Percentiles rank a stretch among this genome's conserved stretches.
phyloP scores from a whole-genome alignment of 75 land plant genomes.

The Selaginella moellendorffii region DNA sequence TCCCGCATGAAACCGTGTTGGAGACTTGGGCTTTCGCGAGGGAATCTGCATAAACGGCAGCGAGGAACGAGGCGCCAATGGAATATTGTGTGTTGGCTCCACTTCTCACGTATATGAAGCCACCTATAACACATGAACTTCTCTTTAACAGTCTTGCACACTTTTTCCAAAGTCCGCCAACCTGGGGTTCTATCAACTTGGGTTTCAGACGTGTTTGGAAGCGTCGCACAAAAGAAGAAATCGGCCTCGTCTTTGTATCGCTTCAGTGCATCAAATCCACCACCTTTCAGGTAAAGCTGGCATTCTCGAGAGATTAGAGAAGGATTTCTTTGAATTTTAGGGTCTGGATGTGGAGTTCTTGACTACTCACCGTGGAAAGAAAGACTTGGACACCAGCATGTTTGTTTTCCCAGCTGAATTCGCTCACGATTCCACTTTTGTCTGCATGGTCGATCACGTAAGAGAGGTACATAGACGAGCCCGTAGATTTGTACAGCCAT shows the following conservation, averaged over 20 bases:
- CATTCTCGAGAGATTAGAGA: neutral
- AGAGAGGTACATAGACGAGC: constrained; percentile 19
- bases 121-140: neutral
- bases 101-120: constrained; percentile 4
- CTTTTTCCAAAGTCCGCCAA: neutral
- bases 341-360: neutral
- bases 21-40: no score
- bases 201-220: neutral
- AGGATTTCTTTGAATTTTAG: neutral
- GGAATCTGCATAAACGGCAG: neutral
- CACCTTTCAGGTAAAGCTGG: neutral
- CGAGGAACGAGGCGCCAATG: neutral
- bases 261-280: neutral
- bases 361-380: constrained; percentile 27
- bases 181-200: neutral
- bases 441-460: constrained; percentile 14
- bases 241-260: neutral
- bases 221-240: constrained; percentile 3
- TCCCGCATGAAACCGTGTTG: neutral
- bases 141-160: neutral
- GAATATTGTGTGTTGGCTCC: constrained; percentile 7
- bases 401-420: constrained; percentile 56
- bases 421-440: constrained; percentile 1
- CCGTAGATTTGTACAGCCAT: constrained; percentile 67
- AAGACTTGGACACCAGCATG: constrained; percentile 44